Evolutionary conservation across 257 asterid species (phyloP), one percentile per base, ranked within the genome.

Genomic region (Pogostemon cablin): DNA sequence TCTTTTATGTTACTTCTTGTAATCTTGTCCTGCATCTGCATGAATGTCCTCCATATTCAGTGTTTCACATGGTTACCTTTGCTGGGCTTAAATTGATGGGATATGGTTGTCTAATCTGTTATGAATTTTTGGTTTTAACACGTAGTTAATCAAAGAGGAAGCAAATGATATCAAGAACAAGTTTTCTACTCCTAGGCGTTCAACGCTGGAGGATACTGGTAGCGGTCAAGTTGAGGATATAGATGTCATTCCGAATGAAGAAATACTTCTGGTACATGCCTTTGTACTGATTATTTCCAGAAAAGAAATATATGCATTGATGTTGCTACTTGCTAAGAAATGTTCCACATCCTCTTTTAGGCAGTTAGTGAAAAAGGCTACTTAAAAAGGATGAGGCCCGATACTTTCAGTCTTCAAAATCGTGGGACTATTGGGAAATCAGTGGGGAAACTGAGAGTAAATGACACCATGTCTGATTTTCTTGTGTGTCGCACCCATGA

Each of bases 341-440:
- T 44, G 56, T 65, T 68, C 55, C 38, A 12, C 62, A 47, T 65
- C 68, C 47, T 68, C 71, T 80, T 76, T 65, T 87, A 95, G 99
- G 99, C 98, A 67, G 74, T 95, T 63, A 95, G 99, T 77, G 99
- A 89, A 80, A 95, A 95, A 82, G 99, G 99, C 48, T 95, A 95
- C 76, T 89, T 91, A 15, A 95, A 95, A 77, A 86, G 99, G 79
- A 91, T 95, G 99, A 89, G 76, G 78, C 97, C 99, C 54, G 95
- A 91, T 80, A 89, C 99, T 7, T 95, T 95, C 85, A 91, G 82
- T 82, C 88, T 90, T 71, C 99, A 91, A 79, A 81, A 79, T 64
- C 96, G 99, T 3, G 99, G 99, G 69, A 89, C 97, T 60, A 91
- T 95, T 72, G 99, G 99, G 42, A 95, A 89, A 86, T 95, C 99